Conservation (phyloP, 805 yeast genomes). For the Clavispora fructus region DNA sequence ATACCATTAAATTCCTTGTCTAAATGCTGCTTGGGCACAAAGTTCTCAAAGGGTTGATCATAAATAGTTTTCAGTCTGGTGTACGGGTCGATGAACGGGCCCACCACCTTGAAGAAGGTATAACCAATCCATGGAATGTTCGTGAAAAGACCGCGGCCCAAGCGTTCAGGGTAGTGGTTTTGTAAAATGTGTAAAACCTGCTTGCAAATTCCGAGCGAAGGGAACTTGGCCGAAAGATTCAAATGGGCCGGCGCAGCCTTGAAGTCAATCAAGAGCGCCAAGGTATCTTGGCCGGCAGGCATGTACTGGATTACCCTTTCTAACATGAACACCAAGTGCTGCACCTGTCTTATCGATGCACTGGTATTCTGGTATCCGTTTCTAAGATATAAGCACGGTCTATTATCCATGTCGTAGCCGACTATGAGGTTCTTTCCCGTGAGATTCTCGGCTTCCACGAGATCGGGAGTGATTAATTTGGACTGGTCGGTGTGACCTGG, state of each 20-base stretch:
- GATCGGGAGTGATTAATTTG: constrained; percentile 34
- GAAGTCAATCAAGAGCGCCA: constrained; percentile 53
- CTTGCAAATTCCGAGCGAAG: constrained; percentile 43
- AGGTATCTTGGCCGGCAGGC: constrained; percentile 56
- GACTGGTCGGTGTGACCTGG: constrained; percentile 23
- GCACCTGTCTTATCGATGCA: constrained; percentile 48
- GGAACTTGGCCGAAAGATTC: constrained; percentile 38
- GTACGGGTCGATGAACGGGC: constrained; percentile 48
- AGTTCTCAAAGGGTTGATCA: constrained; percentile 53
- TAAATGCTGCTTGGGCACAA: constrained; percentile 48
- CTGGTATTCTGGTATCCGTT: constrained; percentile 54
- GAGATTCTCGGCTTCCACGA: constrained; percentile 42
- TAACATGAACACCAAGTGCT: constrained; percentile 53
- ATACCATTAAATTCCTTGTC: constrained; percentile 47
- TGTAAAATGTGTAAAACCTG: constrained; percentile 18
- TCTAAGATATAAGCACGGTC: constrained; percentile 49
- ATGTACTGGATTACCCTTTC: constrained; percentile 47
- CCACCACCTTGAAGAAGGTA: constrained; percentile 17
- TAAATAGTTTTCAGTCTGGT: constrained; percentile 54
- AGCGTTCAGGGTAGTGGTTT: constrained; percentile 17
- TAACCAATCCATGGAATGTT: constrained; percentile 18
- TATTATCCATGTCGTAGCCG: constrained; percentile 49
- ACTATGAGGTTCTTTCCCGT: constrained; percentile 52
- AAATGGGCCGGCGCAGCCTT: constrained; percentile 39
- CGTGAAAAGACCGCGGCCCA: constrained; percentile 17